Percentiles rank a stretch among this genome's conserved stretches.
Evolutionary conservation across 164 flowering plant species (phyloP).

Genomic region (Taxillus chinensis): DNA sequence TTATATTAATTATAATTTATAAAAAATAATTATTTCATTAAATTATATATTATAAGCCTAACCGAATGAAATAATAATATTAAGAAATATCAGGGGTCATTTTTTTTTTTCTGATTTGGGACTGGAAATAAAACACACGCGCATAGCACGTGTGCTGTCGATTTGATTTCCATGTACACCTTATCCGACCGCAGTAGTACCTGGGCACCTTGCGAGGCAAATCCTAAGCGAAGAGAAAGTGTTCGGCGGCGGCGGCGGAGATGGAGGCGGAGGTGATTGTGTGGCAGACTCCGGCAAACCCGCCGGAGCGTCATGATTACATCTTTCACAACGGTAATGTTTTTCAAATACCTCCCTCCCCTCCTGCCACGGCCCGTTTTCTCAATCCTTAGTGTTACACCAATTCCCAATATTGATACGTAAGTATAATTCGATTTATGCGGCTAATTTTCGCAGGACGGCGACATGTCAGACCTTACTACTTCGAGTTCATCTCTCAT

Average conservation of each 20-base stretch:
- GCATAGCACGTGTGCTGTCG: too few relatives aligned
- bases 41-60: too few relatives aligned
- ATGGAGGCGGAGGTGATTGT: conserved; percentile 42
- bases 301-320: conserved; percentile 69
- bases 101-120: too few relatives aligned
- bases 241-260: conserved; percentile 11
- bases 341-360: background rate
- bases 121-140: too few relatives aligned
- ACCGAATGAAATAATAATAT: too few relatives aligned
- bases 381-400: background rate
- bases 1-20: too few relatives aligned
- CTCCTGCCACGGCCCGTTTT: background rate
- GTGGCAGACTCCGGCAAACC: conserved; percentile 87
- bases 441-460: conserved; percentile 50
- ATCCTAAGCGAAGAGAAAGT: conserved; percentile 19
- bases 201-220: too few relatives aligned
- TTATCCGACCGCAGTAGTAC: too few relatives aligned
- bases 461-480: conserved; percentile 81
- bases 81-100: too few relatives aligned
- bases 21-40: too few relatives aligned
- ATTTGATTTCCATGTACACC: too few relatives aligned
- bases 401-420: background rate
- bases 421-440: background rate
- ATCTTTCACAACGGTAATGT: conserved; percentile 61
- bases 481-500: conserved; percentile 91